Base-by-base conservation (phyloP, 2,329 filamentous ascomycete genomes). In the Nemania sp. region DNA sequence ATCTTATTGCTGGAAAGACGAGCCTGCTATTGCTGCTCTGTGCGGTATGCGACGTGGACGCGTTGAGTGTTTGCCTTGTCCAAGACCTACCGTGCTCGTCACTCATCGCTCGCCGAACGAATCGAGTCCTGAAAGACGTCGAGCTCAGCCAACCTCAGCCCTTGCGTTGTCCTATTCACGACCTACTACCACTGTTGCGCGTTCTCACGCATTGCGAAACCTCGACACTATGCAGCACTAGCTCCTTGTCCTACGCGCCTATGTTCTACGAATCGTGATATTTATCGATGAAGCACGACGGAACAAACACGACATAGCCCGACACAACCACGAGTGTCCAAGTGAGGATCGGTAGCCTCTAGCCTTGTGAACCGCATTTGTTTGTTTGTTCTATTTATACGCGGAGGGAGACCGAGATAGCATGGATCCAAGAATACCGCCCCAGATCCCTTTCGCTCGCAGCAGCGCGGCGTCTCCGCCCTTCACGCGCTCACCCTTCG, bases 351-450 rank as follows among this genome's bases (percentile, higher is more conserved):
- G n/a, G n/a, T n/a, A n/a, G n/a, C n/a, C n/a, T n/a, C n/a, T n/a
- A n/a, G n/a, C n/a, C n/a, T n/a, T n/a, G n/a, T n/a, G n/a, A n/a
- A 45, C 22, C 3, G 26, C 19, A 30, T 26, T 15, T 22, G 39
- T n/a, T 12, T 17, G 20, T 28, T 9, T 22, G 11, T 41, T 17
- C 20, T 36, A 9, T 46, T n/a, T n/a, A n/a, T n/a, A n/a, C n/a
- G n/a, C n/a, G n/a, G n/a, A 31, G 22, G 15, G 23, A 36, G 14
- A 12, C 15, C 19, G 31, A 39, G 40, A 33, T 6, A 30, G 19
- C 54, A 67, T 67, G 65, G 64, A 67, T 59, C 64, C 63, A 51
- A 66, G 64, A 65, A 64, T 64, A 20, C 63, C 60, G 24, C 61
- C 59, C 33, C 63, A 67, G 59, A 61, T 61, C 31, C 64, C 64